Base-by-base conservation (phyloP, 2,329 filamentous ascomycete genomes). In the Mollisia scopiformis region DNA sequence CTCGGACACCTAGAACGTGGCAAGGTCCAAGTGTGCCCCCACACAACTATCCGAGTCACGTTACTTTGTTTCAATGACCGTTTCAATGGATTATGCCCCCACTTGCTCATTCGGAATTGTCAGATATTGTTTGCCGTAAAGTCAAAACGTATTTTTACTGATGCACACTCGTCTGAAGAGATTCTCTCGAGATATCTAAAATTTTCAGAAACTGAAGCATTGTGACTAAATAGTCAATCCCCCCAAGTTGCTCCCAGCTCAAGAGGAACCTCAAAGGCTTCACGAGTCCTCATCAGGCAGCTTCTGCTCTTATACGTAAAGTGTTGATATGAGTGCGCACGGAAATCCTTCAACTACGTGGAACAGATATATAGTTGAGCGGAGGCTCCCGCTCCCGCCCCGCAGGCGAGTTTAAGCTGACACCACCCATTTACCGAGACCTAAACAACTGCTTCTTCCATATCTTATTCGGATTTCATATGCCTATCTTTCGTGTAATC, bases 81-180 rank as follows among this genome's bases (percentile, higher is more conserved):
- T 49, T 49, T 49, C 46, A 13, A 28, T 27, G 46, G 14, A 49
- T 49, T 49, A 49, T 49, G 46, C 46, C 46, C 46, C 46, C 46
- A 49, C 46, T 28, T 30, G 27, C 46, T 3, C 21, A 7, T 21
- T 21, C 39, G 39, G 39, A 43, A 23, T 7, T 43, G 39, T 43
- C 4, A 19, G 16, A 19, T 10, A 21, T 43, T 19, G 39, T 13
- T 43, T 21, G 16, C 21, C 39, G 39, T 19, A 43, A 43, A 23
- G 39, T 43, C 16, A 19, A 11, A 4, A 4, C 16, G 19, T 11
- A 5, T 19, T 19, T 43, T 6, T 21, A 19, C 39, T 4, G 5
- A 4, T 19, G 5, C 7, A 23, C 6, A 19, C 10, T 16, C 19
- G 16, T 21, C 19, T 5, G 39, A 43, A 43, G 3, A 19, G 5